phyloP scores from a whole-genome alignment of 73 alveolate genomes.

The Paramecium pentaurelia region DNA sequence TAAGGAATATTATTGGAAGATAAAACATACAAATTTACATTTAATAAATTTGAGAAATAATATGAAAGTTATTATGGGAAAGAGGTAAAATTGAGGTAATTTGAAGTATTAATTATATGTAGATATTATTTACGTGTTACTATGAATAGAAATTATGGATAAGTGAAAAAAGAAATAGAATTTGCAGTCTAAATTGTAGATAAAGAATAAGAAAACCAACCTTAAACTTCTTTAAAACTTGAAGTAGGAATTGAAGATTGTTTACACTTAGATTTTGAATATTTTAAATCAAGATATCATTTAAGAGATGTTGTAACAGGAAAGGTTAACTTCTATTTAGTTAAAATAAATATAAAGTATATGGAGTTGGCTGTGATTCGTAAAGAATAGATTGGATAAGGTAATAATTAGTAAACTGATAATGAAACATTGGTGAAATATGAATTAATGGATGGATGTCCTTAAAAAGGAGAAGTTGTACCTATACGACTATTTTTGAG shows the following conservation, averaged over 20 bases:
- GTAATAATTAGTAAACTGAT: conserved; percentile 62
- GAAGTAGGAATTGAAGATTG: conserved; percentile 5
- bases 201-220: not conserved
- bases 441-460: conserved; percentile 99
- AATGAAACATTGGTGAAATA: conserved; percentile 91
- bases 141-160: conserved; percentile 14
- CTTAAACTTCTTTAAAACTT: not conserved
- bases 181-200: not conserved
- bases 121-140: conserved; percentile 28
- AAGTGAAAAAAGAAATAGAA: conserved; percentile 21
- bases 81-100: not conserved
- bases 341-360: conserved; percentile 97
- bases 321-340: conserved; percentile 95
- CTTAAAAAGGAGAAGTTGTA: conserved; percentile 93
- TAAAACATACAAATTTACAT: conserved; percentile 34
- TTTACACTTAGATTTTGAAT: conserved; percentile 98
- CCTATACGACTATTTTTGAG: conserved; percentile 96
- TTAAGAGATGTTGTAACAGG: conserved; percentile 95
- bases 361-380: conserved; percentile 97
- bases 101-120: not conserved
- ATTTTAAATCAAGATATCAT: conserved; percentile 84
- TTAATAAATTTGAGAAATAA: conserved; percentile 56
- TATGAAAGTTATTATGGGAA: conserved; percentile 57
- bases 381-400: conserved; percentile 74
- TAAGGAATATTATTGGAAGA: conserved; percentile 49